Evolutionary conservation across 305 asterid genomes (phyloP).

Genomic region (Lippia alba): DNA sequence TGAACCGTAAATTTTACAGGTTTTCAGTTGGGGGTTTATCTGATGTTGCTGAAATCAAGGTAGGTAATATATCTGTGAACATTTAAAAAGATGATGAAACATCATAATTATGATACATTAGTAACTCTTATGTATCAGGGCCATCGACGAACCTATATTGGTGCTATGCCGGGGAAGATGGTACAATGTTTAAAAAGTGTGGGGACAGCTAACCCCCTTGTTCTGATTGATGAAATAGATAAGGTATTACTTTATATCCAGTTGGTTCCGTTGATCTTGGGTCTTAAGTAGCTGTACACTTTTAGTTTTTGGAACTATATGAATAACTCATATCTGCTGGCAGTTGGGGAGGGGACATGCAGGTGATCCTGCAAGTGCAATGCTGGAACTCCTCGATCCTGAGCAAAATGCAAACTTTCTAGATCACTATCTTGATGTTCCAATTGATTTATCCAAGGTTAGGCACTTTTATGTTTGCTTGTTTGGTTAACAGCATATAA

Average conservation of each 20-base stretch:
- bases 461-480: slow-evolving; percentile 30
- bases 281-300: slow-evolving; percentile 22
- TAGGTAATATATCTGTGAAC: slow-evolving; percentile 35
- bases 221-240: slow-evolving; percentile 97
- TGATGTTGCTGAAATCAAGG: slow-evolving; percentile 99
- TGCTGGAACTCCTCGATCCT: slow-evolving; percentile 99
- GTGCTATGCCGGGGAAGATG: slow-evolving; percentile 99
- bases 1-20: slow-evolving; percentile 96
- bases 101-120: slow-evolving; percentile 15
- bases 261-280: slow-evolving; percentile 24
- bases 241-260: slow-evolving; percentile 60
- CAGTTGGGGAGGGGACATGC: slow-evolving; percentile 99
- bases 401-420: slow-evolving; percentile 99
- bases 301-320: slow-evolving; percentile 27
- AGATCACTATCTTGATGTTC: slow-evolving; percentile 98
- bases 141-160: slow-evolving; percentile 97
- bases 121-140: slow-evolving; percentile 62
- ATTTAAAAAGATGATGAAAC: slow-evolving; percentile 11
- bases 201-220: slow-evolving; percentile 98
- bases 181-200: slow-evolving; percentile 96
- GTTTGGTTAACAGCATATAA: slow-evolving; percentile 7
- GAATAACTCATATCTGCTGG: slow-evolving; percentile 40
- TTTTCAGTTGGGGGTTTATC: slow-evolving; percentile 99
- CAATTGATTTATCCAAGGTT: slow-evolving; percentile 98
- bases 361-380: slow-evolving; percentile 99